Percentiles rank a stretch among this genome's conserved stretches.
phyloP scores from a whole-genome alignment of 805 yeast species.

The Wickerhamiella kurtzmanii region DNA sequence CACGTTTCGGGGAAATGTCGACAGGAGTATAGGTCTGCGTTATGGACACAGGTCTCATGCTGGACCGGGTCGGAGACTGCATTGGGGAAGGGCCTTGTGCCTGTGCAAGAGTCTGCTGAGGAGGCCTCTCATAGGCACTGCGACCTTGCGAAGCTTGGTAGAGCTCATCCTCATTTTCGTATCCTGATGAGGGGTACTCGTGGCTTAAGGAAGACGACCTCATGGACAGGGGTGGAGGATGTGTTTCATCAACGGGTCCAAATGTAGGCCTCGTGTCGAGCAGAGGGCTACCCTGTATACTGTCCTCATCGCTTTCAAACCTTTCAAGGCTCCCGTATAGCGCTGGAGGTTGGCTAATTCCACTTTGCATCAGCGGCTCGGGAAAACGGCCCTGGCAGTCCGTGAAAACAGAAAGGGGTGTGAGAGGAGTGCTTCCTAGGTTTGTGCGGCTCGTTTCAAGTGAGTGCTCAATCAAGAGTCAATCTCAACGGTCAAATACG shows the following conservation, averaged over 20 bases:
- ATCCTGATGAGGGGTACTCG: not conserved
- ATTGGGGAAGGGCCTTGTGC: too few species aligned
- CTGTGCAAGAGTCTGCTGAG: not conserved
- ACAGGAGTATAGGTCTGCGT: not conserved
- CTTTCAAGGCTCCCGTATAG: conserved; percentile 1
- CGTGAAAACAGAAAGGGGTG: too few species aligned
- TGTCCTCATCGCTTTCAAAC: conserved; percentile 12
- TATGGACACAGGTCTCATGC: not conserved
- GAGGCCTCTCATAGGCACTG: not conserved
- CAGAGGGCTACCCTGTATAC: conserved; percentile 17
- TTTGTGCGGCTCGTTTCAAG: too few species aligned
- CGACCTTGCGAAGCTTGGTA: not conserved
- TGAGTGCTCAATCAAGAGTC: too few species aligned
- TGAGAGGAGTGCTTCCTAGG: too few species aligned
- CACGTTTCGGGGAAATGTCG: not conserved
- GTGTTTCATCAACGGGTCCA: too few species aligned
- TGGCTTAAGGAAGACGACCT: not conserved
- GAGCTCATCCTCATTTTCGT: not conserved
- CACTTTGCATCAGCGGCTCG: not conserved
- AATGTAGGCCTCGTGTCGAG: conserved; percentile 11
- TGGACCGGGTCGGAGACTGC: not conserved
- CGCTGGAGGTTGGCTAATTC: not conserved
- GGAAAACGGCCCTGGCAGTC: too few species aligned
- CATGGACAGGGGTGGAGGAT: not conserved
- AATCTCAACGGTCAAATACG: too few species aligned